phyloP scores from a whole-genome alignment of 1,284 basidiomycete species.

The Cutaneotrichosporon sp. region DNA sequence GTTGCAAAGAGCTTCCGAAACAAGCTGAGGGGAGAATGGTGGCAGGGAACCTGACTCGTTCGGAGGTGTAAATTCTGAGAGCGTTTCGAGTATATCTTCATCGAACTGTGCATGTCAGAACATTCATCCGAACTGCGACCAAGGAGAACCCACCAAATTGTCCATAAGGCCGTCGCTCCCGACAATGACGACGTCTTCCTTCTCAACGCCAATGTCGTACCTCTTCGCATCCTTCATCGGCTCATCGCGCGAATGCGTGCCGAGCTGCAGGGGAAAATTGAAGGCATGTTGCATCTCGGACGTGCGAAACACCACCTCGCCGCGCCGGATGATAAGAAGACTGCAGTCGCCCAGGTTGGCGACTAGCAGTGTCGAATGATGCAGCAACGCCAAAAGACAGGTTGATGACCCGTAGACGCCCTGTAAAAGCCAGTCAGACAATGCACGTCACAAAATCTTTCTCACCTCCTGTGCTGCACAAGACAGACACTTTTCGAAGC shows the following conservation, averaged over 20 bases:
- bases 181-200: slow-evolving; percentile 83
- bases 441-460: background rate
- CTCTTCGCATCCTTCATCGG: slow-evolving; percentile 68
- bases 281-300: slow-evolving; percentile 95
- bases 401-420: slow-evolving; percentile 56
- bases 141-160: slow-evolving; percentile 59
- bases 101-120: slow-evolving; percentile 57
- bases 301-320: slow-evolving; percentile 75
- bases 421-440: slow-evolving; percentile 25
- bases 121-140: fast-evolving
- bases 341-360: slow-evolving; percentile 92
- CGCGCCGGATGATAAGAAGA: slow-evolving; percentile 73
- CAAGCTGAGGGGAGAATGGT: slow-evolving; percentile 51
- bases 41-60: slow-evolving; percentile 22
- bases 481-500: slow-evolving; percentile 53
- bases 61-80: slow-evolving; percentile 59
- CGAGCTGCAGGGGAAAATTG: slow-evolving; percentile 77
- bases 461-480: slow-evolving; percentile 49
- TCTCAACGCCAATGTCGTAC: slow-evolving; percentile 67
- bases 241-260: slow-evolving; percentile 65
- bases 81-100: slow-evolving; percentile 85
- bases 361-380: slow-evolving; percentile 72
- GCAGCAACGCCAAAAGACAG: slow-evolving; percentile 54
- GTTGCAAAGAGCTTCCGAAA: slow-evolving; percentile 52
- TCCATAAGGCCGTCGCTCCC: slow-evolving; percentile 87